Conservation (phyloP, 495 filamentous ascomycete species). For the Penicillium egyptiacum region DNA sequence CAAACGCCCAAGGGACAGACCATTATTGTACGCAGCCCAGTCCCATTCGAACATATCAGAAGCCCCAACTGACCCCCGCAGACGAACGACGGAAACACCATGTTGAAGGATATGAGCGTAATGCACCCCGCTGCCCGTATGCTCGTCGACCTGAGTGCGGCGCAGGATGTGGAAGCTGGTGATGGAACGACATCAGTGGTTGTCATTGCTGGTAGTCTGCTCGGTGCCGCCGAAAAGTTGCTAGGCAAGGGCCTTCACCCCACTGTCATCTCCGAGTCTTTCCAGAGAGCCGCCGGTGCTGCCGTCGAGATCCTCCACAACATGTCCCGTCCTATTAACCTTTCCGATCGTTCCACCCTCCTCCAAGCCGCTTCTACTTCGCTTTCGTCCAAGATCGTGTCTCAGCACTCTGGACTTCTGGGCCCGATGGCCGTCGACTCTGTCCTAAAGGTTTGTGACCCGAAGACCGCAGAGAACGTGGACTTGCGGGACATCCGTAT, state of each 20-base stretch:
- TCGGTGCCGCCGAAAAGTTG: conserved; percentile 90
- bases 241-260: conserved; percentile 93
- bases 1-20: conserved; percentile 94
- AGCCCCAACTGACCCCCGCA: conserved; percentile 32
- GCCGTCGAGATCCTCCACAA: conserved; percentile 87
- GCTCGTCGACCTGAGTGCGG: conserved; percentile 94
- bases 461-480: conserved; percentile 92
- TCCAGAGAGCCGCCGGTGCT: conserved; percentile 88
- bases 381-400: conserved; percentile 97
- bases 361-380: conserved; percentile 97
- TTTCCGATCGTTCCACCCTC: conserved; percentile 83
- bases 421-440: conserved; percentile 97
- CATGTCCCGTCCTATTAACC: conserved; percentile 92
- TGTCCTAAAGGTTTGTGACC: conserved; percentile 90
- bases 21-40: conserved; percentile 65
- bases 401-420: conserved; percentile 88
- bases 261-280: conserved; percentile 94
- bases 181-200: conserved; percentile 98
- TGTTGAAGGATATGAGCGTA: conserved; percentile 97
- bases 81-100: conserved; percentile 98
- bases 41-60: conserved; percentile 7
- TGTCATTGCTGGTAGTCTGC: conserved; percentile 90
- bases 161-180: conserved; percentile 97
- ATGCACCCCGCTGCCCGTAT: conserved; percentile 99
- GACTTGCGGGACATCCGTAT: conserved; percentile 95